A percentile compares a stretch with the other conserved stretches of the same genome.
These are phyloP conservation scores for Sideroxylon spinosum DNA, from an alignment of 179 eudicot genomes.

Conservation along the genomic window DNA sequence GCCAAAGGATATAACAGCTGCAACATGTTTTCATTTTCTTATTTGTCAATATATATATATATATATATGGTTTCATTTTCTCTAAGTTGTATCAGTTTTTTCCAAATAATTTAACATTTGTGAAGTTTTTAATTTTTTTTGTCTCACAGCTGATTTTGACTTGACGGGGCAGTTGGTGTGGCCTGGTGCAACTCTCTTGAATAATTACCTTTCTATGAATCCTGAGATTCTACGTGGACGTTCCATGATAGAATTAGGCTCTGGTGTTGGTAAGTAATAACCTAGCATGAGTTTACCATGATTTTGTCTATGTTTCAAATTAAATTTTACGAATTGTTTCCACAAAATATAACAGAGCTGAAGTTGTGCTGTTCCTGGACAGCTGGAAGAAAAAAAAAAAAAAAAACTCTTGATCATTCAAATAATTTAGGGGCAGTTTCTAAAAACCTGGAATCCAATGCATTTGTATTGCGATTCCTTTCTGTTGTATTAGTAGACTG, in stretches of 20 bases:
- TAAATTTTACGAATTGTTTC: neutral
- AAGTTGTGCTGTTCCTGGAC: neutral
- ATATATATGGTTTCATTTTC: neutral
- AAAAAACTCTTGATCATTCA: too few species aligned
- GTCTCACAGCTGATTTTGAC: constrained; percentile 84
- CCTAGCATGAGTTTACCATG: neutral
- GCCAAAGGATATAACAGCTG: too few species aligned
- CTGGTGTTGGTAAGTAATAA: constrained; percentile 79
- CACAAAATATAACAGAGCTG: too few species aligned
- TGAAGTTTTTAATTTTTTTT: constrained; percentile 8
- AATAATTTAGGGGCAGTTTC: too few species aligned
- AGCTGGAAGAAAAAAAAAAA: neutral
- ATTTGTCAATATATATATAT: too few species aligned
- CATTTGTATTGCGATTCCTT: too few species aligned
- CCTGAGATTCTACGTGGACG: constrained; percentile 67
- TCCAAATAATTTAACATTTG: neutral
- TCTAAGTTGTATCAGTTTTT: neutral
- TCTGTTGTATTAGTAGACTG: too few species aligned
- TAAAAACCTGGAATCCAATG: too few species aligned
- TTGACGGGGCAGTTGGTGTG: constrained; percentile 94
- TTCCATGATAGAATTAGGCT: constrained; percentile 78
- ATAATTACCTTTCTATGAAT: constrained; percentile 67
- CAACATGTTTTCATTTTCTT: too few species aligned
- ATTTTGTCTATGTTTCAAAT: neutral
- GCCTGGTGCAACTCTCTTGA: constrained; percentile 89